Base-by-base conservation (phyloP, 768 basidiomycete species). In the Pleurotus salmoneostramineus region DNA sequence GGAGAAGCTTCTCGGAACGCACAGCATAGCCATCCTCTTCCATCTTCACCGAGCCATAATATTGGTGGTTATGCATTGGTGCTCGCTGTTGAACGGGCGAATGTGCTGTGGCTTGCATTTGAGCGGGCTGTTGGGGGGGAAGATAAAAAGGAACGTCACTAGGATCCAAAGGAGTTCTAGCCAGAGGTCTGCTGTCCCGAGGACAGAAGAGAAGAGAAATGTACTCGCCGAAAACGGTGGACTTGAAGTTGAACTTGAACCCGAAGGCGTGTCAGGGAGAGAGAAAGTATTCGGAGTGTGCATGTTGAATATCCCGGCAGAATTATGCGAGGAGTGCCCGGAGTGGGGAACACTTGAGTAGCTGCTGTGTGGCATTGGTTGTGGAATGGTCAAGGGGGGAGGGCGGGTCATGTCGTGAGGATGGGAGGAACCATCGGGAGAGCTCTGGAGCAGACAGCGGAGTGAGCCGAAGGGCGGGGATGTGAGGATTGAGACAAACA, bases 201-300 rank as follows among this genome's bases (percentile, higher is more conserved):
- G 69, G 64, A 61, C 37, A 12, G 62, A 64, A 56, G 62, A 59
- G 58, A 63, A 75, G 71, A 72, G 74, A 79, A 77, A 68, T 78
- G 79, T 68, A 89, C 90, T 89, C 84, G 83, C 89, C 87, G 90
- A 92, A 78, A 89, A 91, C n/a, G 88, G 87, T 57, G 87, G 86
- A 63, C 85, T 89, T 31, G 87, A 87, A 4, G 87, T 87, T 21
- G 84, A 79, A 66, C 87, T 89, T 15, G 87, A 88, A 15, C 82
- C 84, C 17, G 85, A 86, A 2, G 87, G 86, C 3, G 88, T 87
- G 67, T 85, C 83, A 15, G 87, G 87, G 68, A 88, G 75, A 63
- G 82, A 83, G 68, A 87, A 88, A 3, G 81, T 74, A 17, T 17
- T 45, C 44, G 84, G 75, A 6, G 79, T 77, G 56, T 83, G 81